Conservation (phyloP, 768 basidiomycete species). For the Tubosaeta brunneosetosa region DNA sequence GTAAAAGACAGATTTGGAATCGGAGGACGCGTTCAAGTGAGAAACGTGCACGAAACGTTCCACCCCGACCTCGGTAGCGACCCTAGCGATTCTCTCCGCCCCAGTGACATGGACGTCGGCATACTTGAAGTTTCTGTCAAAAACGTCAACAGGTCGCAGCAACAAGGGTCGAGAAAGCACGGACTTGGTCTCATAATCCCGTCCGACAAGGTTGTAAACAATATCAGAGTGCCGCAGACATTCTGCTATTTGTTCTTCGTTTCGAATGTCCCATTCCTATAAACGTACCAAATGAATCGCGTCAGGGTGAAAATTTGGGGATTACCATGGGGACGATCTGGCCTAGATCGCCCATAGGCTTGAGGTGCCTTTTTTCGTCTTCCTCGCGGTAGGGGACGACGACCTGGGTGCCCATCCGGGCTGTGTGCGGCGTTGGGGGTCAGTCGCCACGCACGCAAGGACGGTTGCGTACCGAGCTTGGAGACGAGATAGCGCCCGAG, state of each 20-base stretch:
- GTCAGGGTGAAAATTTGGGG: constrained; percentile 13
- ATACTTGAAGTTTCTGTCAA: constrained; percentile 79
- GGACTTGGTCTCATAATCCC: constrained; percentile 91
- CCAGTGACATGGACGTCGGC: constrained; percentile 77
- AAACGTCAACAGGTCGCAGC: constrained; percentile 11
- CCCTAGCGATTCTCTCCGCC: constrained; percentile 79
- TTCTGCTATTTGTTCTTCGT: constrained; percentile 87
- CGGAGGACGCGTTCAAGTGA: constrained; percentile 82
- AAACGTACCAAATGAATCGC: constrained; percentile 15
- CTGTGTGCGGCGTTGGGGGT: constrained; percentile 45
- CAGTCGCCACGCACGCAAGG: neutral
- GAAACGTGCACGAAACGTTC: constrained; percentile 90
- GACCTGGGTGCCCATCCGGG: constrained; percentile 89
- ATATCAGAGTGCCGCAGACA: constrained; percentile 93
- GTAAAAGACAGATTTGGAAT: constrained; percentile 81
- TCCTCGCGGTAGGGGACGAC: constrained; percentile 93
- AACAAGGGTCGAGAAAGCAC: constrained; percentile 33
- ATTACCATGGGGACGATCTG: constrained; percentile 91
- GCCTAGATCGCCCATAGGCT: constrained; percentile 93
- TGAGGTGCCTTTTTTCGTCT: constrained; percentile 85
- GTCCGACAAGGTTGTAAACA: constrained; percentile 92
- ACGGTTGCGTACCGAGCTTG: constrained; percentile 68
- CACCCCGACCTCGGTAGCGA: constrained; percentile 74
- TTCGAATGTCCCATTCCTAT: constrained; percentile 94
- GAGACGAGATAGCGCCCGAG: constrained; percentile 90